Evolutionary conservation across 257 asterid species (phyloP).

Genomic region (Thymus mandschuricus): DNA sequence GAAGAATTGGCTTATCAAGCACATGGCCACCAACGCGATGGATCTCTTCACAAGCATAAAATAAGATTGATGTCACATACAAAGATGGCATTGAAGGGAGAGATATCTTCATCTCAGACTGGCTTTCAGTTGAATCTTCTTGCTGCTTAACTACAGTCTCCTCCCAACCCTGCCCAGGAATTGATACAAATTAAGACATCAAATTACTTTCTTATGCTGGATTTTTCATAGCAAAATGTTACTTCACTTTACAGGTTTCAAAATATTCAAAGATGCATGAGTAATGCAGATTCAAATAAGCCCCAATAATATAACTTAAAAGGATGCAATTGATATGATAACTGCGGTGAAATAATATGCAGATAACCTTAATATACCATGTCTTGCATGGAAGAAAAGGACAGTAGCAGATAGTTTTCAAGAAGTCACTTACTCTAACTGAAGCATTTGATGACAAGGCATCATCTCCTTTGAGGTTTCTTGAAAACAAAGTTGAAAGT

Average conservation of each 20-base stretch:
- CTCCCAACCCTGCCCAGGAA: conserved; percentile 90
- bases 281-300: conserved; percentile 21
- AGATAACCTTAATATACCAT: background rate
- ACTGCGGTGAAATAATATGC: conserved; percentile 10
- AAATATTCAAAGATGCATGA: conserved; percentile 17
- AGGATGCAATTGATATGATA: conserved; percentile 13
- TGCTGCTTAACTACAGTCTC: conserved; percentile 88
- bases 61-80: conserved; percentile 72
- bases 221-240: conserved; percentile 20
- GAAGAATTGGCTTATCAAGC: conserved; percentile 79
- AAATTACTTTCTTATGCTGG: conserved; percentile 10
- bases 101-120: conserved; percentile 78
- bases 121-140: conserved; percentile 69
- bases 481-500: conserved; percentile 61
- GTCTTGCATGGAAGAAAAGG: conserved; percentile 18
- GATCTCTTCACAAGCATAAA: conserved; percentile 92
- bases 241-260: background rate
- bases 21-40: conserved; percentile 97
- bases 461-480: conserved; percentile 74
- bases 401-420: conserved; percentile 27
- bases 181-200: conserved; percentile 33
- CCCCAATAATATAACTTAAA: conserved; percentile 17
- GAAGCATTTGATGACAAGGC: conserved; percentile 77
- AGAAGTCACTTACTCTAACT: conserved; percentile 66
- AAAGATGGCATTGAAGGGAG: conserved; percentile 99